Evolutionary conservation across 2,329 filamentous ascomycete species (phyloP), one percentile per base, ranked within the genome.

Genomic region (Pseudogymnoascus destructans): DNA sequence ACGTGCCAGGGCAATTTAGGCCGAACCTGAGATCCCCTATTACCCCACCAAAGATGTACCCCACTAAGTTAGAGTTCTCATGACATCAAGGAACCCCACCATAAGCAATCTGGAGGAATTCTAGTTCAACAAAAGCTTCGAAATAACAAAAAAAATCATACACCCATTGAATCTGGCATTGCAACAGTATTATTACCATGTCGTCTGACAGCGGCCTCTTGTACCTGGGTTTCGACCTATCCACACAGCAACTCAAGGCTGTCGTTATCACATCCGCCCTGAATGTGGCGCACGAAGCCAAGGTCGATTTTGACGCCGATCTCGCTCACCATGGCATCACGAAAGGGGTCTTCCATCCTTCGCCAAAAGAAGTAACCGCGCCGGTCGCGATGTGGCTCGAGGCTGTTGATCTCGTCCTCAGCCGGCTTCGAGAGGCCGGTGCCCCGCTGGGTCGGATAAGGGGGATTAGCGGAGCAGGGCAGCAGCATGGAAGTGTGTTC

Each of bases 401-500:
- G 71, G 89, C 92, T 19, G 75, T 97, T 46, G 90, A 97, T 69
- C 81, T 92, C 15, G 89, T 96, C 13, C 79, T 97, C 59, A 73
- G 77, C 54, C 83, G 87, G 13, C 77, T 98, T 62, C 78, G 80
- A 64, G 78, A 82, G 40, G 79, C 82, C 61, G 82, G 84, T 0
- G 79, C 89, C 58, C 85, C 90, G 64, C 85, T 96, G 66, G 73
- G 77, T 57, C 80, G 81, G 57, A 83, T 98, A 63, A 82, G 80
- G 67, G 92, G 89, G 27, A 79, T 98, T 65, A 92, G 88, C 67
- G 93, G 90, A 62, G 91, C 92, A 13, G 91, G 93, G 58, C 95
- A 97, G 79, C 93, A 98, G 76, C 93, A 97, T 72, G 93, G 93
- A 32, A 97, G 92, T 70, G 90, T 97, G 25, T 97, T 93, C 74